These are phyloP conservation scores for Russula foetens DNA, from an alignment of 768 basidiomycete species.

Conservation along the genomic window DNA sequence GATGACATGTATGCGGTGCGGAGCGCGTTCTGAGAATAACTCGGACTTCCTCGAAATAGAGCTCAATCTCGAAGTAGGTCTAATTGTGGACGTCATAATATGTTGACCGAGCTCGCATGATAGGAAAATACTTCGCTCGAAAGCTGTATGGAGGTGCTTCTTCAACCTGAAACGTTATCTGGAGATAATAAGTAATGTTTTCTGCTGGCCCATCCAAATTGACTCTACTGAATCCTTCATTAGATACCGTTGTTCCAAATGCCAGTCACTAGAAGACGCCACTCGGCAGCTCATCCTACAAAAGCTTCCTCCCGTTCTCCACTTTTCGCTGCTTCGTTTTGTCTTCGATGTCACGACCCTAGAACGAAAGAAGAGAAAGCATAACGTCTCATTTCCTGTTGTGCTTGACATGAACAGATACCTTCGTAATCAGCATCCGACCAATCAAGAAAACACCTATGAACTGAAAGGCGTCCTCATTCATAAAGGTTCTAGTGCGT, in stretches of 20 bases:
- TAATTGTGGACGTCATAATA: background rate
- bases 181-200: conserved; percentile 77
- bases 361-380: conserved; percentile 84
- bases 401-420: conserved; percentile 66
- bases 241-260: conserved; percentile 77
- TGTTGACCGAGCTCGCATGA: background rate
- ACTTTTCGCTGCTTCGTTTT: conserved; percentile 92
- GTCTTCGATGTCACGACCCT: conserved; percentile 72
- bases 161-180: conserved; percentile 63
- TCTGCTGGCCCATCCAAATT: background rate
- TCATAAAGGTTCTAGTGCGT: conserved; percentile 89
- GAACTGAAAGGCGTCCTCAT: conserved; percentile 78
- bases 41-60: conserved; percentile 85
- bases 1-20: conserved; percentile 69
- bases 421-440: conserved; percentile 25
- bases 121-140: conserved; percentile 69
- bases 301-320: conserved; percentile 76
- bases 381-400: conserved; percentile 69
- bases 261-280: conserved; percentile 68
- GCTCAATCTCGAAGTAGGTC: conserved; percentile 64
- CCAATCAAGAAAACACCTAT: conserved; percentile 42
- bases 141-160: conserved; percentile 55
- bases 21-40: conserved; percentile 54
- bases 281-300: conserved; percentile 65
- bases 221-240: background rate